A percentile compares a stretch with the other conserved stretches of the same genome.
Conservation (phyloP, 2,329 filamentous ascomycete species). For the Alternaria triticina region DNA sequence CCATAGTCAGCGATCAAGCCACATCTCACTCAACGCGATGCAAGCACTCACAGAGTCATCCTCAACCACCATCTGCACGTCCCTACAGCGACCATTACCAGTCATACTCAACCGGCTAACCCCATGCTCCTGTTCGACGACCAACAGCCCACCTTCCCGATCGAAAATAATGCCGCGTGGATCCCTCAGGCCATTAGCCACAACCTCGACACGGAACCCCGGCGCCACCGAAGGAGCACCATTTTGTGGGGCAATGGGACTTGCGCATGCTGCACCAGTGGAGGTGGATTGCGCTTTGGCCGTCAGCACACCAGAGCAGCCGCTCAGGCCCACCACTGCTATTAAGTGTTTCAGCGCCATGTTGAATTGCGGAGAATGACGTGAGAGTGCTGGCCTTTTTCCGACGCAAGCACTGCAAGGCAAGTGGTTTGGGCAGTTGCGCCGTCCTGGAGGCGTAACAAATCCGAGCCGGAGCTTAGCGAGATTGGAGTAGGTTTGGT, state of each 20-base stretch:
- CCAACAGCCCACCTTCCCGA: constrained; percentile 55
- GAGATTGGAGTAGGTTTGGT: background rate
- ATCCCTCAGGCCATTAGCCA: constrained; percentile 53
- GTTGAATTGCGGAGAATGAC: constrained; percentile 16
- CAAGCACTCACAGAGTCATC: constrained; percentile 36
- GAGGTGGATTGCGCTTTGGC: constrained; percentile 31
- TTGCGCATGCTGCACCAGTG: constrained; percentile 41
- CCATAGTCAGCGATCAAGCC: constrained; percentile 4
- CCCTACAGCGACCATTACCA: constrained; percentile 37
- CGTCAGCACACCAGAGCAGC: constrained; percentile 24
- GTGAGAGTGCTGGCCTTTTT: constrained; percentile 10
- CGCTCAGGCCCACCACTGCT: constrained; percentile 21
- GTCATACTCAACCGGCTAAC: constrained; percentile 49
- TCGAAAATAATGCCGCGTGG: constrained; percentile 59
- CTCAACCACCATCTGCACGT: constrained; percentile 30
- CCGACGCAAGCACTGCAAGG: background rate
- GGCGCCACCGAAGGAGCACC: constrained; percentile 50
- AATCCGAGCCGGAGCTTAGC: background rate
- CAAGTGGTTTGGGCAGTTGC: background rate
- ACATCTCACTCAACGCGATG: background rate
- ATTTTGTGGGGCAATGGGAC: constrained; percentile 46
- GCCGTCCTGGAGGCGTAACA: background rate
- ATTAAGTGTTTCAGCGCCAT: constrained; percentile 36
- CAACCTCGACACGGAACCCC: constrained; percentile 53
- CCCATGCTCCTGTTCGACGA: constrained; percentile 53